Evolutionary conservation across 2,329 filamentous ascomycete genomes (phyloP).

Genomic region (Massarina eburnea): DNA sequence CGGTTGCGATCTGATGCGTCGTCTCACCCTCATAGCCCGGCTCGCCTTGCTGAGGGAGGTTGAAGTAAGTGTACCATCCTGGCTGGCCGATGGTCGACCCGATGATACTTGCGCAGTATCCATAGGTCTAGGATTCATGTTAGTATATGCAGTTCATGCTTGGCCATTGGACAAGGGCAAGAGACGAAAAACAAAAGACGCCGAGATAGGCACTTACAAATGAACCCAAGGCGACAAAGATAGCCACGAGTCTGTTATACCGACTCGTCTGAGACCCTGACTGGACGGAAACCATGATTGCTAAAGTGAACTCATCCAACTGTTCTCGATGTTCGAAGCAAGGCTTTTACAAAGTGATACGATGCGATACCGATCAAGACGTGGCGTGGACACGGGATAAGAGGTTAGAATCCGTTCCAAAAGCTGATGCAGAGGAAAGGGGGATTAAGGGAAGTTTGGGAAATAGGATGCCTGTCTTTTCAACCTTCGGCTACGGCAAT

Average conservation of each 20-base stretch:
- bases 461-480: no score
- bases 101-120: conserved; percentile 55
- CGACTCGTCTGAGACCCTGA: conserved; percentile 18
- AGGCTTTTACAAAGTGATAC: no score
- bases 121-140: conserved; percentile 44
- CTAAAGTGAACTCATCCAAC: no score
- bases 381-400: not conserved
- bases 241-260: conserved; percentile 17
- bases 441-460: not conserved
- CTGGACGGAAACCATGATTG: conserved; percentile 1
- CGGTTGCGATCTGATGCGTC: conserved; percentile 51
- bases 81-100: conserved; percentile 56
- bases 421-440: not conserved
- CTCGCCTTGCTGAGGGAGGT: conserved; percentile 48
- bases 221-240: conserved; percentile 20
- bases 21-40: conserved; percentile 51
- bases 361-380: no score
- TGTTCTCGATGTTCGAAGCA: no score
- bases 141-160: not conserved
- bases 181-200: conserved; percentile 15
- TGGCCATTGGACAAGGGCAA: not conserved
- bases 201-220: conserved; percentile 14
- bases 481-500: not conserved
- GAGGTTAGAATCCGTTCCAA: no score
- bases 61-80: conserved; percentile 55